Percentiles rank a stretch among this genome's conserved stretches.
phyloP scores from a whole-genome alignment of 345 rosid genomes.

The Populus deltoides region DNA sequence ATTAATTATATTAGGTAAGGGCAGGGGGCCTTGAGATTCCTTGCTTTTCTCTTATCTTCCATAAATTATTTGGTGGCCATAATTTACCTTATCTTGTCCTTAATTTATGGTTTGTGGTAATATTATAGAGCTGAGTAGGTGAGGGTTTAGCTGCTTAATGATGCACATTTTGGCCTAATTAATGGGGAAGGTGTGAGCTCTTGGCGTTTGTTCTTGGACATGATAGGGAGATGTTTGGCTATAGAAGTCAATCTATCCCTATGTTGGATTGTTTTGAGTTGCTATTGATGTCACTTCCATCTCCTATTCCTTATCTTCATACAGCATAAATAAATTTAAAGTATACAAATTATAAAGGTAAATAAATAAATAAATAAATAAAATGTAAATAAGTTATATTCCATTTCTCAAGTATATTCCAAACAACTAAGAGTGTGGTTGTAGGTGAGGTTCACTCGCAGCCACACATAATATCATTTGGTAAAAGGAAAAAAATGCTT shows the following conservation, averaged over 20 bases:
- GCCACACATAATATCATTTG: no score
- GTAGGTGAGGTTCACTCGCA: no score
- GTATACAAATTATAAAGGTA: no score
- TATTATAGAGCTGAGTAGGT: slow-evolving; percentile 28
- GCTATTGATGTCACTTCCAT: background rate
- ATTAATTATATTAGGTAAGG: slow-evolving; percentile 7
- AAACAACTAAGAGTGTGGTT: no score
- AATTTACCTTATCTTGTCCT: slow-evolving; percentile 32
- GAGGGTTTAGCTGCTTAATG: slow-evolving; percentile 21
- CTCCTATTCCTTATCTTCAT: no score
- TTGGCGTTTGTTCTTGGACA: background rate
- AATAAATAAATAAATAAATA: no score
- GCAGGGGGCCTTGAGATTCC: slow-evolving; percentile 14
- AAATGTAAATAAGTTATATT: no score
- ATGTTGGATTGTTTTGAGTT: background rate
- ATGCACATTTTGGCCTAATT: slow-evolving; percentile 27
- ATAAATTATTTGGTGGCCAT: slow-evolving; percentile 11
- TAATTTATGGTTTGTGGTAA: slow-evolving; percentile 5
- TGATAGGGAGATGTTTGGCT: background rate
- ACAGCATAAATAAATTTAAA: no score
- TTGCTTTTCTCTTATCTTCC: slow-evolving; percentile 4
- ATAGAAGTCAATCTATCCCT: slow-evolving; percentile 15
- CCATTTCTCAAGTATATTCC: no score
- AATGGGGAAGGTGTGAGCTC: slow-evolving; percentile 16
- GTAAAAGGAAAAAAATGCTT: no score